phyloP scores from a whole-genome alignment of 768 basidiomycete genomes.

The Leccinum obscurum region DNA sequence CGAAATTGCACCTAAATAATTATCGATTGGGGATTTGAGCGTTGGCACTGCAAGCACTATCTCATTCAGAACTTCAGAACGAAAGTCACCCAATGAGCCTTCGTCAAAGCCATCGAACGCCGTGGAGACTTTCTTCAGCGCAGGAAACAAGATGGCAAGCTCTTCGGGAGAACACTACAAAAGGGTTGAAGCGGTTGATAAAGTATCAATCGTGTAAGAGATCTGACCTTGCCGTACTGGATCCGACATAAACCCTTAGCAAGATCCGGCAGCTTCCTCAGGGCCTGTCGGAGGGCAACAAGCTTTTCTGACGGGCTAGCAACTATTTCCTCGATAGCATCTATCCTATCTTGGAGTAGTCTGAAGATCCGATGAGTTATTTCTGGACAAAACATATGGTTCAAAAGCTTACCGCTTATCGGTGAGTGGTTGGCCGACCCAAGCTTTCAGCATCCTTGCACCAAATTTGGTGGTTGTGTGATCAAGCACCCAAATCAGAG shows the following conservation, averaged over 20 bases:
- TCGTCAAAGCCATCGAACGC: slow-evolving; percentile 54
- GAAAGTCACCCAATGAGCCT: slow-evolving; percentile 54
- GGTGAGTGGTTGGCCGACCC: slow-evolving; percentile 85
- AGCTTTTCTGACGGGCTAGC: slow-evolving; percentile 60
- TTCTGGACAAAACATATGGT: neutral
- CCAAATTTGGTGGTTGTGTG: slow-evolving; percentile 89
- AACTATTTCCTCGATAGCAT: slow-evolving; percentile 84
- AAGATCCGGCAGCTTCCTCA: slow-evolving; percentile 83
- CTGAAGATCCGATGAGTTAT: slow-evolving; percentile 40
- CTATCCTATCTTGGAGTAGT: slow-evolving; percentile 69
- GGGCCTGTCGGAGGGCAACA: slow-evolving; percentile 62
- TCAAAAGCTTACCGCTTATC: slow-evolving; percentile 54
- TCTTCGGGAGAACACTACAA: slow-evolving; percentile 81
- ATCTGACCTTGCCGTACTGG: slow-evolving; percentile 82
- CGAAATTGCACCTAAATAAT: slow-evolving; percentile 56
- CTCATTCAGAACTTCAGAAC: slow-evolving; percentile 65
- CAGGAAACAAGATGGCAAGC: slow-evolving; percentile 69
- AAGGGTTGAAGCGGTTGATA: neutral
- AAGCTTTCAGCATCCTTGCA: slow-evolving; percentile 73
- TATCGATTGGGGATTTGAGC: slow-evolving; percentile 52
- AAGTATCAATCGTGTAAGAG: neutral
- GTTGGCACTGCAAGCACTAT: slow-evolving; percentile 70
- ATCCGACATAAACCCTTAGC: slow-evolving; percentile 84
- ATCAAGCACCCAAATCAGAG: slow-evolving; percentile 84
- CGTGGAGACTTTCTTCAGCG: slow-evolving; percentile 68